Conservation (phyloP, 768 basidiomycete genomes). For the Tephrocybe sp. region DNA sequence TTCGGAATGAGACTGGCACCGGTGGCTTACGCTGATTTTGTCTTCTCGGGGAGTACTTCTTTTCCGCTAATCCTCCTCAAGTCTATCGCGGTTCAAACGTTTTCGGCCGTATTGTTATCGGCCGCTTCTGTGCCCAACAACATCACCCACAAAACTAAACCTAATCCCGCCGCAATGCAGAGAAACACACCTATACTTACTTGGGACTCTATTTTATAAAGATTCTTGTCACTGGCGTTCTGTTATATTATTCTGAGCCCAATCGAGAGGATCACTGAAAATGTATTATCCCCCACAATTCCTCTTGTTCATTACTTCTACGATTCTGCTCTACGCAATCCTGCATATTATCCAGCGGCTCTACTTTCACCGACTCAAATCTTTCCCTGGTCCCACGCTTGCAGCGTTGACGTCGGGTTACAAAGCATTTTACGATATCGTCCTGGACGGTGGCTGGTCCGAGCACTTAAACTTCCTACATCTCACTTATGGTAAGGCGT, state of each 20-base stretch:
- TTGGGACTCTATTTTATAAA: neutral
- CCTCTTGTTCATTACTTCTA: neutral
- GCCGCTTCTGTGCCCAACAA: neutral
- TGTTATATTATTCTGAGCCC: neutral
- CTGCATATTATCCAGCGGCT: conserved; percentile 17
- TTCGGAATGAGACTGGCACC: no score
- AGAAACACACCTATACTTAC: neutral
- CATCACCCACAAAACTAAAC: neutral
- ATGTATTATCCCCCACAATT: neutral
- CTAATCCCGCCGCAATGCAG: neutral
- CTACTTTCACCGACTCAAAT: conserved; percentile 27
- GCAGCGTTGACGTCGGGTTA: conserved; percentile 34
- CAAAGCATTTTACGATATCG: conserved; percentile 33
- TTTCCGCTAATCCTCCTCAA: neutral
- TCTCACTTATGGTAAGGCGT: conserved; percentile 31
- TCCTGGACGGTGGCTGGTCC: conserved; percentile 37
- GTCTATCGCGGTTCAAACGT: neutral
- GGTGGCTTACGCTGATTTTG: neutral
- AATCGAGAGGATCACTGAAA: neutral
- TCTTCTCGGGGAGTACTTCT: neutral
- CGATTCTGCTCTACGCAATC: neutral
- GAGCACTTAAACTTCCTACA: conserved; percentile 37
- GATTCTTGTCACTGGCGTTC: neutral
- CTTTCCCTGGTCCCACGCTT: conserved; percentile 32
- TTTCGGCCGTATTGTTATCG: neutral